Evolutionary conservation across 768 basidiomycete genomes (phyloP), one percentile per base, ranked within the genome.

Genomic region (Pholiota molesta): DNA sequence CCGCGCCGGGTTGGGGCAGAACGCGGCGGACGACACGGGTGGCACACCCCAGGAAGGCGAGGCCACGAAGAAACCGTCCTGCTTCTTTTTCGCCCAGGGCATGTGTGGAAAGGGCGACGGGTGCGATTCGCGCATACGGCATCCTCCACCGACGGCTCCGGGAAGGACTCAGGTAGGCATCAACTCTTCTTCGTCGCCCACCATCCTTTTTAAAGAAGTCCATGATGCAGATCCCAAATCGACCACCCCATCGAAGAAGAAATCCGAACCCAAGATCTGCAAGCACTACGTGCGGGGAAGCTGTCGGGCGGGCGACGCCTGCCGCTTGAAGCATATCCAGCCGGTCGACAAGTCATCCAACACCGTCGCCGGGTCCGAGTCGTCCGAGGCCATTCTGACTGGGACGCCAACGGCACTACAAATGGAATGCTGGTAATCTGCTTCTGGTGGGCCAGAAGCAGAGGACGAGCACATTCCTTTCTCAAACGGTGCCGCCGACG

Each of bases 41-140:
- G 40, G 31, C 39, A 5, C 42, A 21, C 17, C 42, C 16, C 42
- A n/a, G n/a, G 42, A 44, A 16, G 42, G 17, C 17, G 42, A 21
- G 16, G 19, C n/a, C 42, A 17, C 5, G 47, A 49, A 2, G 47
- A 49, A 49, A 26, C 29, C 63, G 17, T 39, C 60, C 31, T 67
- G 68, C 44, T 21, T 64, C 39, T 70, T 68, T 28, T 69, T 60
- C 54, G 49, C 53, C 13, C 37, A 52, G 26, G 63, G 65, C 10
- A 23, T 54, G 23, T 72, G 72, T 59, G 57, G 26, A 16, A 40
- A 56, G 7, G 70, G 70, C 13, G 47, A 45, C 2, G n/a, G 29
- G 13, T 72, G 71, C 59, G 55, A 55, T 71, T 64, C 63, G 55
- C 35, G 23, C 73, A 72, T 66, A 16, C 14, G 14, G n/a, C 55